Conservation (phyloP, 2,329 filamentous ascomycete species). For the Fusarium dlaminii region DNA sequence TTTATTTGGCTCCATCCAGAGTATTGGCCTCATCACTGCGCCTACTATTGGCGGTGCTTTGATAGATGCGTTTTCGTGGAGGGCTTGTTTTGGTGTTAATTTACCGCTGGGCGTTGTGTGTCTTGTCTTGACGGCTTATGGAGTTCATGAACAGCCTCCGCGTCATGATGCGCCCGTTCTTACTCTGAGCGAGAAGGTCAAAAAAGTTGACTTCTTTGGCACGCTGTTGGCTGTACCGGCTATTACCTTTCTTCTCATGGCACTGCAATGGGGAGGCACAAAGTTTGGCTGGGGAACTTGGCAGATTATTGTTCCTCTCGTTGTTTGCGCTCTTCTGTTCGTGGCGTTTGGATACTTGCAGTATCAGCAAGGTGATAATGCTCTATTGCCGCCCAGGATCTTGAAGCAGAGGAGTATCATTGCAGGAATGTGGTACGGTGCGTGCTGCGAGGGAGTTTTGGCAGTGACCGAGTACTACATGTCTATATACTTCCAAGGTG, state of each 20-base stretch:
- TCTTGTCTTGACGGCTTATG: conserved; percentile 26
- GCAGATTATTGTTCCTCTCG: conserved; percentile 33
- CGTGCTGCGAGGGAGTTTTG: conserved; percentile 35
- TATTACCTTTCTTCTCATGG: conserved; percentile 36
- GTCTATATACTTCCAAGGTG: conserved; percentile 41
- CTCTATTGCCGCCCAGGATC: conserved; percentile 27
- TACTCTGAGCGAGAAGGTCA: conserved; percentile 23
- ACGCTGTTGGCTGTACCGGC: conserved; percentile 27
- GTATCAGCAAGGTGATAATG: conserved; percentile 27
- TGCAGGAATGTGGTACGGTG: conserved; percentile 36
- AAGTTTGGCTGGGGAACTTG: conserved; percentile 38
- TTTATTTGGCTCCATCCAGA: conserved; percentile 32
- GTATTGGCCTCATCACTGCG: conserved; percentile 29
- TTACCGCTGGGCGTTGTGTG: conserved; percentile 27
- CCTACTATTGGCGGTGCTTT: conserved; percentile 33
- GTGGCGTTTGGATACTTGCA: conserved; percentile 29
- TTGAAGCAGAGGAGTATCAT: conserved; percentile 39
- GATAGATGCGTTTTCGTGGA: conserved; percentile 36
- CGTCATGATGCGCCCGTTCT: not conserved
- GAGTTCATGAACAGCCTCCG: conserved; percentile 26
- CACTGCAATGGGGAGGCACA: conserved; percentile 36
- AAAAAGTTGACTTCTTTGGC: conserved; percentile 25
- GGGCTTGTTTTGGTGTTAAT: conserved; percentile 40
- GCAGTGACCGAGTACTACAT: conserved; percentile 41
- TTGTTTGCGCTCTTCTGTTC: conserved; percentile 12